Conservation (phyloP, 2,329 filamentous ascomycete species). For the Aspergillus felis region DNA sequence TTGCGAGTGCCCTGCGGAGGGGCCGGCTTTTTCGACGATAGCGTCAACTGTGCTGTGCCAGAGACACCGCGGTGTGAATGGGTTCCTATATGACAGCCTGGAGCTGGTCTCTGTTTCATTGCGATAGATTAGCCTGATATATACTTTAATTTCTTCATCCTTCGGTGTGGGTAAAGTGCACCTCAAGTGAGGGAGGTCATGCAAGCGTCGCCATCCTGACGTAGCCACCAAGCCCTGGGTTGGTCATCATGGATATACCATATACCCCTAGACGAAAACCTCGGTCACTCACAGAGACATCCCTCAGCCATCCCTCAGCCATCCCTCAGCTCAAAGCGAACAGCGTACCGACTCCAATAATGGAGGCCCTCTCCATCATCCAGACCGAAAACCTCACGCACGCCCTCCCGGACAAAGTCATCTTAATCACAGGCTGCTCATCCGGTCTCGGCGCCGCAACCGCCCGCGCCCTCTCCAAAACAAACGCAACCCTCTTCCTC, state of each 20-base stretch:
- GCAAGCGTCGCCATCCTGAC: not conserved
- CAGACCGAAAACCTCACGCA: not conserved
- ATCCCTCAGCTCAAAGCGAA: not conserved
- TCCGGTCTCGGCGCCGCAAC: conserved; percentile 40
- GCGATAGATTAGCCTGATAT: not conserved
- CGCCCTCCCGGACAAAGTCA: conserved; percentile 12
- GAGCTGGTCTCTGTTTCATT: not conserved
- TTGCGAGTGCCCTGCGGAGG: not conserved
- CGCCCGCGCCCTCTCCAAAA: conserved; percentile 34
- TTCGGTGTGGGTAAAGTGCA: not conserved
- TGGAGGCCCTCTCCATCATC: not conserved
- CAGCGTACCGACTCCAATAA: not conserved
- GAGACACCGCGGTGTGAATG: not conserved
- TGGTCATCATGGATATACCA: not conserved
- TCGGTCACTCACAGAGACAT: not conserved
- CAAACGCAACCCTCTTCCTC: conserved; percentile 37
- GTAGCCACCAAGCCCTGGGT: not conserved
- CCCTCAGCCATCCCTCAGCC: not conserved
- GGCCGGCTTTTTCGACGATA: not conserved
- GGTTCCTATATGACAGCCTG: not conserved
- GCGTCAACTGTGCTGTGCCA: not conserved
- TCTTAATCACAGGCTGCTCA: conserved; percentile 38
- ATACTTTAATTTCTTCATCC: not conserved
- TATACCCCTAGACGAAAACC: not conserved
- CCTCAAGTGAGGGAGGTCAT: not conserved